phyloP scores from a whole-genome alignment of 2,329 filamentous ascomycete species.

The Sphaerostilbella broomeana region DNA sequence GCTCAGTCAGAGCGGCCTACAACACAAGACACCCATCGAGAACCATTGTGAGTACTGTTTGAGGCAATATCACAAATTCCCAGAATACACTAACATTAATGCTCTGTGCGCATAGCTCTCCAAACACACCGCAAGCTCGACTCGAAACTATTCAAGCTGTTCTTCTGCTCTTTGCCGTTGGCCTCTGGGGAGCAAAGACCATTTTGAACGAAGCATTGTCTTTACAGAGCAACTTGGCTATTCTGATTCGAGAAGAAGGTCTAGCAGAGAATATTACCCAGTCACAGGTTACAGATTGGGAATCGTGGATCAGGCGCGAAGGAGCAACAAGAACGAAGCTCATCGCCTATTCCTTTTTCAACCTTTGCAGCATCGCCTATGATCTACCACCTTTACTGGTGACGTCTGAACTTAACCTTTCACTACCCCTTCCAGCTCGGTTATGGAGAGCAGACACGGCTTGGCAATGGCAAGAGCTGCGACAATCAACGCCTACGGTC shows the following conservation, averaged over 20 bases:
- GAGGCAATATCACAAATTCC: no score
- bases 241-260: constrained; percentile 53
- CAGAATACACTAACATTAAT: no score
- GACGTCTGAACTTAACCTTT: constrained; percentile 53
- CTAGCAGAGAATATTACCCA: constrained; percentile 43
- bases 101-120: constrained; percentile 35
- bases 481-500: constrained; percentile 42
- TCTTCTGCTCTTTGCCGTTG: constrained; percentile 53
- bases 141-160: constrained; percentile 61
- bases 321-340: constrained; percentile 52
- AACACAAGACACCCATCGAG: constrained; percentile 52
- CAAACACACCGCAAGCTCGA: constrained; percentile 52
- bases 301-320: constrained; percentile 53
- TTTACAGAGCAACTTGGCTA: constrained; percentile 51
- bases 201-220: constrained; percentile 55
- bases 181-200: constrained; percentile 54
- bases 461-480: constrained; percentile 55
- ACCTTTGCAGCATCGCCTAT: constrained; percentile 55
- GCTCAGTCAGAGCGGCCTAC: constrained; percentile 50
- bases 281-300: constrained; percentile 45
- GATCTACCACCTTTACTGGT: constrained; percentile 52
- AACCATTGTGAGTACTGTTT: constrained; percentile 52
- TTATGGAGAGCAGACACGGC: constrained; percentile 52
- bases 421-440: constrained; percentile 47
- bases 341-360: constrained; percentile 56